Evolutionary conservation across 2,329 filamentous ascomycete species (phyloP).

Genomic region (Cercospora canescens): DNA sequence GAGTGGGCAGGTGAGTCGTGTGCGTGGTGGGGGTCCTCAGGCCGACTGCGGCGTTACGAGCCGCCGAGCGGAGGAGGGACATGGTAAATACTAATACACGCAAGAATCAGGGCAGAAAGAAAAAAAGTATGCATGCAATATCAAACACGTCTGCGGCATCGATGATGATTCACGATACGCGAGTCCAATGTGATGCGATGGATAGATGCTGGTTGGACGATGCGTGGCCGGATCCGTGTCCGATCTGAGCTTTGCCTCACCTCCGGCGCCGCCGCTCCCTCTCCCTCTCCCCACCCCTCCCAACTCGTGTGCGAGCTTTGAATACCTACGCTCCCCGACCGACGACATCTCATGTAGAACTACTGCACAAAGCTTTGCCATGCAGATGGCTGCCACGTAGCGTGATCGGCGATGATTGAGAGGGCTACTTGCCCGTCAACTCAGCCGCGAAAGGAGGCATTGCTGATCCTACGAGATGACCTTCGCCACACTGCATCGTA

Average conservation of each 20-base stretch:
- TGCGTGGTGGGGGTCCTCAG: not conserved
- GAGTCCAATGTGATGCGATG: not conserved
- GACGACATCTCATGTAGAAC: too few relatives aligned
- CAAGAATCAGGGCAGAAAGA: not conserved
- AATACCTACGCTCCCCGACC: too few relatives aligned
- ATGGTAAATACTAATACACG: not conserved
- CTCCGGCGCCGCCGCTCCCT: not conserved
- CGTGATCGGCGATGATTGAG: too few relatives aligned
- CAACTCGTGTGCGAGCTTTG: too few relatives aligned
- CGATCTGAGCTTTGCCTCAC: slow-evolving; percentile 3
- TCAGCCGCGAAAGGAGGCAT: too few relatives aligned
- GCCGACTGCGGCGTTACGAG: not conserved
- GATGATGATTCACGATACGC: not conserved
- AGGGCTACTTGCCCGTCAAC: too few relatives aligned
- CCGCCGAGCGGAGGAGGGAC: not conserved
- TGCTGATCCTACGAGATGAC: too few relatives aligned
- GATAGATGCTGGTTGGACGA: not conserved
- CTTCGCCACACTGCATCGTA: too few relatives aligned
- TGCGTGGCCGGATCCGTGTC: not conserved
- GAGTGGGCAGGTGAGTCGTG: not conserved
- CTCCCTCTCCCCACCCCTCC: not conserved
- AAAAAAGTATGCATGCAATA: too few relatives aligned
- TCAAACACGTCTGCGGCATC: not conserved
- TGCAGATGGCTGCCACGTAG: too few relatives aligned
- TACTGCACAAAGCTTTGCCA: too few relatives aligned